Percentiles rank a stretch among this genome's conserved stretches.
Conservation (phyloP, 164 flowering plant species). For the Stephania japonica region DNA sequence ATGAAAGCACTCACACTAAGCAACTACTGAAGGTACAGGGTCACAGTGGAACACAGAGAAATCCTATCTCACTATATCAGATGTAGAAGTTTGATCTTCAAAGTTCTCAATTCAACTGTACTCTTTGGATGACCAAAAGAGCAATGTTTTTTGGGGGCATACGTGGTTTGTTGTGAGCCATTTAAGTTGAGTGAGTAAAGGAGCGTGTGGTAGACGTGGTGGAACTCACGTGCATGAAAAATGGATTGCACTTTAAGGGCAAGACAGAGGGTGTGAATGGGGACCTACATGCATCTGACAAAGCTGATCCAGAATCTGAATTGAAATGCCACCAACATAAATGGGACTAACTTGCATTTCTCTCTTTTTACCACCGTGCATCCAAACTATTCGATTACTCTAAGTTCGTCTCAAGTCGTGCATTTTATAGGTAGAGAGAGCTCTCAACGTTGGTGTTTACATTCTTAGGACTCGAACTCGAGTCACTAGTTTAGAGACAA, state of each 20-base stretch:
- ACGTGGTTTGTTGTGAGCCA: constrained; percentile 19
- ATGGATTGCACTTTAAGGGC: constrained; percentile 11
- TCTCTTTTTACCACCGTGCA: constrained; percentile 2
- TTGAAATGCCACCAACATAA: constrained; percentile 22
- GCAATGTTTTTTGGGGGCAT: neutral
- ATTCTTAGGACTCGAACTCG: too few relatives aligned
- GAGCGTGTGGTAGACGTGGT: constrained; percentile 25
- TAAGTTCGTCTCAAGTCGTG: too few relatives aligned
- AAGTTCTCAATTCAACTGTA: too few relatives aligned
- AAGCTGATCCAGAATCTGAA: constrained; percentile 35
- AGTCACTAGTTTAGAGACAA: too few relatives aligned
- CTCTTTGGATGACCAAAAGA: neutral
- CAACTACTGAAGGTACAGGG: neutral
- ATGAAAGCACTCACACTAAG: too few relatives aligned
- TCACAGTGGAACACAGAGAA: neutral
- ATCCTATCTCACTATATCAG: too few relatives aligned
- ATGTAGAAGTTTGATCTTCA: too few relatives aligned
- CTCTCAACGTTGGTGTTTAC: too few relatives aligned
- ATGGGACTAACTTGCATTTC: constrained; percentile 6
- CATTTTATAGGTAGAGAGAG: too few relatives aligned
- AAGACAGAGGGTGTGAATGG: constrained; percentile 10
- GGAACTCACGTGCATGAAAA: constrained; percentile 27
- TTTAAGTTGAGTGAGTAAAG: constrained; percentile 8
- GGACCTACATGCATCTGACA: constrained; percentile 14
- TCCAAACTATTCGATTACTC: too few relatives aligned